Evolutionary conservation across 345 rosid genomes (phyloP), one percentile per base, ranked within the genome.

Genomic region (Ricinus communis): DNA sequence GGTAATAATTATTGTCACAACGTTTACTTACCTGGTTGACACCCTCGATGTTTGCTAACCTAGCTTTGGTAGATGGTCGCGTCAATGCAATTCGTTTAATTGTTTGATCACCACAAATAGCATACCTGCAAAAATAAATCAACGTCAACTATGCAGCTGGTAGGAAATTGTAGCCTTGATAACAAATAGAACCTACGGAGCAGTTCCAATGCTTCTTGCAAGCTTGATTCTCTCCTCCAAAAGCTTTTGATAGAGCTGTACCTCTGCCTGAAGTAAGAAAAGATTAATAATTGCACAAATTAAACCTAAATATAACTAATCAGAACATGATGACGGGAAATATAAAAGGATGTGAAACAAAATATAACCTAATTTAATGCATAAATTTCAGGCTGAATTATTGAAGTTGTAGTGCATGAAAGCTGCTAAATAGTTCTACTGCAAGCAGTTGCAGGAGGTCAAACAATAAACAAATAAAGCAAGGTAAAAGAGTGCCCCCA

Each of bases 11-110:
- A 21, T 16, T 47, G 5, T 58, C 45, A 28, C 65, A 25, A 31
- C 38, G 16, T n/a, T 33, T 33, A 61, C n/a, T 28, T 67, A 79
- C 85, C 87, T 84, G 87, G 72, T 81, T 84, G 73, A 84, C 87
- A 66, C 87, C 87, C 64, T 81, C 85, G 10, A 81, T 77, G 72
- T 84, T 84, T 30, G 83, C 83, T 64, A 84, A 62, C 66, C 87
- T 79, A 53, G 85, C 85, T 80, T 77, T 81, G 14, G 87, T 77
- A 38, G 83, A 84, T 19, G 85, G 87, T 74, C 83, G 79, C 62
- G 72, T 54, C 69, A 77, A 61, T 55, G 83, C 81, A 66, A 84
- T 70, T 77, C 36, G 70, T 65, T 81, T 81, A 3, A 82, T 68
- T 58, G 83, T 84, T 82, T 81, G 82, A 56, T 84, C 87, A 58